A percentile compares a stretch with the other conserved stretches of the same genome.
Evolutionary conservation across 176 grass and related monocot species (phyloP).

Genomic region (Eleusine coracana): DNA sequence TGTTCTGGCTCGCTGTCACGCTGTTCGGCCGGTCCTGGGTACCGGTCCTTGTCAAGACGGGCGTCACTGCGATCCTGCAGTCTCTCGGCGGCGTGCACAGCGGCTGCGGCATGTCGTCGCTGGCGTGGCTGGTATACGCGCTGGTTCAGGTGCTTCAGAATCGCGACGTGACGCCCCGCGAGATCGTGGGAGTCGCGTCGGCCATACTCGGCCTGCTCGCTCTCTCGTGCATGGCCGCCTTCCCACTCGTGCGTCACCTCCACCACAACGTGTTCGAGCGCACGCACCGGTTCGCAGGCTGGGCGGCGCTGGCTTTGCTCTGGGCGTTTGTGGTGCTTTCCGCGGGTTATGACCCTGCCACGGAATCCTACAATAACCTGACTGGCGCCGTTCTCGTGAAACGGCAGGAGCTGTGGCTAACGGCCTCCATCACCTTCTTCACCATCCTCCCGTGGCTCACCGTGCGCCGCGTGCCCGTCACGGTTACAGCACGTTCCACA

Average conservation of each 20-base stretch:
- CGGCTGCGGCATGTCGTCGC: conserved; percentile 60
- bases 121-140: conserved; percentile 56
- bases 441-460: conserved; percentile 68
- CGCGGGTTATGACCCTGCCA: conserved; percentile 39
- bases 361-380: conserved; percentile 51
- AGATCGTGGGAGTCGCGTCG: conserved; percentile 46
- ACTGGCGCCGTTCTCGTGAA: conserved; percentile 25
- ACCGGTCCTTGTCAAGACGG: conserved; percentile 51
- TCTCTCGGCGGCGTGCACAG: conserved; percentile 67
- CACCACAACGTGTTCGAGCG: conserved; percentile 80
- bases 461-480: conserved; percentile 57
- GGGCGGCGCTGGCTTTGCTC: conserved; percentile 52
- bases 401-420: conserved; percentile 60
- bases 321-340: conserved; percentile 65
- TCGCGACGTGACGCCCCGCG: conserved; percentile 26
- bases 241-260: conserved; percentile 71
- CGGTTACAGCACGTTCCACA: conserved; percentile 51
- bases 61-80: conserved; percentile 52
- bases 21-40: conserved; percentile 45
- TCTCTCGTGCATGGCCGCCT: conserved; percentile 50
- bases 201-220: conserved; percentile 52
- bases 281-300: conserved; percentile 69
- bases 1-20: conserved; percentile 56
- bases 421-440: conserved; percentile 63
- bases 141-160: conserved; percentile 27